Evolutionary conservation across 768 basidiomycete species (phyloP), one percentile per base, ranked within the genome.

Genomic region (Mycena kentingensis): DNA sequence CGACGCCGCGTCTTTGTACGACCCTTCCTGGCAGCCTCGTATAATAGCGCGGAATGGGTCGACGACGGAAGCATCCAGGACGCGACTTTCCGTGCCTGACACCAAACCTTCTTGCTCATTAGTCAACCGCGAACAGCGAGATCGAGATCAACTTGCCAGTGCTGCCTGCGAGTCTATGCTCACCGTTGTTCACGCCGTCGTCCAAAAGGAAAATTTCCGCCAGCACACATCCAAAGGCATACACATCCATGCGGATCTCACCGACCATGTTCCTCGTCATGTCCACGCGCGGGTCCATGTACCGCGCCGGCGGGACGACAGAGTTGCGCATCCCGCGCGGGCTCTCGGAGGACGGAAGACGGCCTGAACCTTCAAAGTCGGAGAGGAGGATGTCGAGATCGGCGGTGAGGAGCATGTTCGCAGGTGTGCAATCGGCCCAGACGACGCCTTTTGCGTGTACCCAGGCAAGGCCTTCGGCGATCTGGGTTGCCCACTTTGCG

Each of bases 161-260:
- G n/a, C n/a, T n/a, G n/a, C n/a, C n/a, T n/a, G n/a, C n/a, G n/a
- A n/a, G n/a, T n/a, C n/a, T n/a, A n/a, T n/a, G n/a, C n/a, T n/a
- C n/a, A n/a, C n/a, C n/a, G n/a, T n/a, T n/a, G n/a, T n/a, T n/a
- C n/a, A n/a, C n/a, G n/a, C n/a, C n/a, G n/a, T n/a, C n/a, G n/a
- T n/a, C n/a, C n/a, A n/a, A n/a, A n/a, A n/a, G n/a, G 36, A 53
- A 45, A 42, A 53, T 53, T 24, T 47, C 45, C 18, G 46, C 32
- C 19, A 53, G 38, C 3, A 53, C 45, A 21, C 52, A 53, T 12
- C 52, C 52, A 41, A 52, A 52, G 19, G 43, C 42, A 24, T 13
- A 52, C 1, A 45, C 38, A 31, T 45, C 43, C 12, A 50, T 19
- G 12, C 31, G 38, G 7, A 8, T 21, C n/a, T 24, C 25, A 18